phyloP scores from a whole-genome alignment of 257 asterid genomes.

The Nicotiana noctiflora region DNA sequence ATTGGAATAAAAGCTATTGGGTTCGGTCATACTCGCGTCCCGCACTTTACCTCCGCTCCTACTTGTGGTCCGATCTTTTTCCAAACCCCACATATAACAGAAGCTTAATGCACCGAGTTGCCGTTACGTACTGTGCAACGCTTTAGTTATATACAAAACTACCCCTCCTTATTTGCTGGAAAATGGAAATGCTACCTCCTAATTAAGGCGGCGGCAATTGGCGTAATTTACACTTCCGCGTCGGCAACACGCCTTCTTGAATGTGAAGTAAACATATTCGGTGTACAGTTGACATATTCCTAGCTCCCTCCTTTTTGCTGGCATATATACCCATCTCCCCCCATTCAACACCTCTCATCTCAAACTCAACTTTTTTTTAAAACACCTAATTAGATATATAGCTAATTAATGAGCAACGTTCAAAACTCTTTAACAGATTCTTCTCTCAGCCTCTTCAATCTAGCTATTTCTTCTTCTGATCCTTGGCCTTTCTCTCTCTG shows the following conservation, averaged over 20 bases:
- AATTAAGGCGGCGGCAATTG: background rate
- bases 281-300: background rate
- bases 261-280: background rate
- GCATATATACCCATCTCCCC: background rate
- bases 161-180: background rate
- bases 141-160: too few relatives aligned
- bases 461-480: conserved; percentile 33
- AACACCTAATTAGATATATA: background rate
- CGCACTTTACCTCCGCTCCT: too few relatives aligned
- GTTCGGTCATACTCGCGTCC: too few relatives aligned
- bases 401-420: conserved; percentile 59
- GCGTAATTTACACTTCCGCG: background rate
- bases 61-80: too few relatives aligned
- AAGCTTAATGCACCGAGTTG: too few relatives aligned
- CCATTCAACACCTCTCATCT: background rate
- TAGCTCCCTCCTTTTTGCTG: background rate
- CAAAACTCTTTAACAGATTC: conserved; percentile 70
- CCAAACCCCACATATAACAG: fast-evolving
- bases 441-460: conserved; percentile 41
- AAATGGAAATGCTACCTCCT: background rate
- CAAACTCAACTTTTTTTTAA: background rate
- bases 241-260: background rate
- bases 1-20: too few relatives aligned
- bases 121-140: too few relatives aligned
- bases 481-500: conserved; percentile 77